Evolutionary conservation across 331 rosid genomes (phyloP).

Genomic region (Pyrus hybrid): DNA sequence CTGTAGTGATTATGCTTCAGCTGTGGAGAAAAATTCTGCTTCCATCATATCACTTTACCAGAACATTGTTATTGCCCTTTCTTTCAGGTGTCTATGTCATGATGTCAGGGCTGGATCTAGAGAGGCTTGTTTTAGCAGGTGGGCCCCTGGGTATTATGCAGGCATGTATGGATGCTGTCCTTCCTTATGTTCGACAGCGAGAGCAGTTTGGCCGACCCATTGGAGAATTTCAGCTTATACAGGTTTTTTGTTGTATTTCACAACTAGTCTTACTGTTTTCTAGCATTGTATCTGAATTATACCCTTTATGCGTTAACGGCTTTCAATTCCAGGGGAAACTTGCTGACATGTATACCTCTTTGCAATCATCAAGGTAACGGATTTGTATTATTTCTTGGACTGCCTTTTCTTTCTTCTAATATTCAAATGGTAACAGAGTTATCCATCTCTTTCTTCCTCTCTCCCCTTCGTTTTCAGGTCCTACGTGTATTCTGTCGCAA

Average conservation of each 20-base stretch:
- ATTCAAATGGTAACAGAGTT: constrained; percentile 6
- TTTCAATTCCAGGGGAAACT: constrained; percentile 69
- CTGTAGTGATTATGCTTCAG: background rate
- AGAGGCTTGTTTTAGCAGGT: constrained; percentile 85
- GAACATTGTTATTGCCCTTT: background rate
- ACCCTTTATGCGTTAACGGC: constrained; percentile 7
- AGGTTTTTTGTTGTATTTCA: constrained; percentile 36
- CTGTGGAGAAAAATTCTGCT: background rate
- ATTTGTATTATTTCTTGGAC: constrained; percentile 9
- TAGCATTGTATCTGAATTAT: background rate
- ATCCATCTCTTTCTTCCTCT: constrained; percentile 13
- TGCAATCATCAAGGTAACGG: constrained; percentile 83
- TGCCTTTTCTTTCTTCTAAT: background rate
- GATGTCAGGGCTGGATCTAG: constrained; percentile 96
- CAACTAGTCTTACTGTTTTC: constrained; percentile 3
- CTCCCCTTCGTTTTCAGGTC: constrained; percentile 44
- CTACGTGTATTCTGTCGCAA: constrained; percentile 91
- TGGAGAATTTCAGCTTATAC: constrained; percentile 94
- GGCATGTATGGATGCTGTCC: constrained; percentile 78
- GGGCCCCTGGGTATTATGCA: constrained; percentile 97
- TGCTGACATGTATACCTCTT: constrained; percentile 88
- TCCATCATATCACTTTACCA: background rate
- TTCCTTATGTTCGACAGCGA: constrained; percentile 87
- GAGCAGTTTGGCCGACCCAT: constrained; percentile 96
- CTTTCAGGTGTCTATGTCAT: constrained; percentile 89